A percentile compares a stretch with the other conserved stretches of the same genome.
Conservation (phyloP, 768 basidiomycete genomes). For the Trametes maxima region DNA sequence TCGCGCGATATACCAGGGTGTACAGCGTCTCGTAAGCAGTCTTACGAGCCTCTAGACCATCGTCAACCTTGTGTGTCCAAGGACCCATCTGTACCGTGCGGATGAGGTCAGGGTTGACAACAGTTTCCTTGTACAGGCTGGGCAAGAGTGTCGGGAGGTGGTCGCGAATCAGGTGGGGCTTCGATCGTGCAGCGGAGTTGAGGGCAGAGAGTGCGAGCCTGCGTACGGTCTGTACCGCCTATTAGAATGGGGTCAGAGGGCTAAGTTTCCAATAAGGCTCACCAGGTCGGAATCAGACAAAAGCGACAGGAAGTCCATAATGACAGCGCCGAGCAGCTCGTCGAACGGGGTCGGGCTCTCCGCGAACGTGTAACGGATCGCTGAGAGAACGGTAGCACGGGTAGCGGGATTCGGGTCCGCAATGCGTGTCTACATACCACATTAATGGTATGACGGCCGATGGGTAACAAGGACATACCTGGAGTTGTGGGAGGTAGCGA, state of each 20-base stretch:
- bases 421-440: conserved; percentile 56
- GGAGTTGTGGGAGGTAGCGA: conserved; percentile 89
- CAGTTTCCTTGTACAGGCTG: conserved; percentile 83
- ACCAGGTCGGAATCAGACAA: conserved; percentile 91
- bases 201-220: conserved; percentile 86
- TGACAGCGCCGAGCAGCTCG: conserved; percentile 82
- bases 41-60: conserved; percentile 94
- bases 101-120: conserved; percentile 76
- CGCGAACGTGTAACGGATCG: conserved; percentile 89
- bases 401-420: conserved; percentile 68
- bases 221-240: conserved; percentile 71
- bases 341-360: conserved; percentile 87
- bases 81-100: conserved; percentile 96
- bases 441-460: background rate
- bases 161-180: conserved; percentile 88
- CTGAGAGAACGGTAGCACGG: conserved; percentile 87
- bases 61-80: conserved; percentile 96
- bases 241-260: background rate
- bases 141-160: conserved; percentile 79
- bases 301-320: conserved; percentile 89
- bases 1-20: conserved; percentile 69
- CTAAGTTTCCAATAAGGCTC: conserved; percentile 30
- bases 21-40: conserved; percentile 98
- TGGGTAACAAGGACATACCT: conserved; percentile 50
- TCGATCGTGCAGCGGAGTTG: conserved; percentile 94